phyloP scores from a whole-genome alignment of 306 rosid genomes.

The Phaseolus lunatus region DNA sequence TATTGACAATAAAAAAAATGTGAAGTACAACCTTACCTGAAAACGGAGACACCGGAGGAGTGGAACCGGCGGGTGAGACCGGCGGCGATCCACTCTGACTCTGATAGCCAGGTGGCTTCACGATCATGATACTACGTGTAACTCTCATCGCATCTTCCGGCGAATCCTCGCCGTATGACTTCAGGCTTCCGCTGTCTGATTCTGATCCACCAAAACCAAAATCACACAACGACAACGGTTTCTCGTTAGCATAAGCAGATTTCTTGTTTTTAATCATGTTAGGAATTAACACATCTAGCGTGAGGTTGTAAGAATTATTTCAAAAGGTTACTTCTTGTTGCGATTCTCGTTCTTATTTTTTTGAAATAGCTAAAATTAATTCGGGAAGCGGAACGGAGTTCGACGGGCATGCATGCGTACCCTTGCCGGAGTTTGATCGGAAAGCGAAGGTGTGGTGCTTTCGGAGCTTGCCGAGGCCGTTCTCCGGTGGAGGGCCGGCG shows the following conservation, averaged over 20 bases:
- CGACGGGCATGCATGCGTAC: constrained; percentile 57
- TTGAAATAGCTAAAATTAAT: background rate
- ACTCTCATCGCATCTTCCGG: constrained; percentile 61
- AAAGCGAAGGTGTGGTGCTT: constrained; percentile 57
- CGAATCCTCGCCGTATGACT: constrained; percentile 59
- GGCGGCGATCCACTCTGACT: constrained; percentile 78
- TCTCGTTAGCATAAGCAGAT: background rate
- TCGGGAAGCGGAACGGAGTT: background rate
- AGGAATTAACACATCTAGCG: background rate
- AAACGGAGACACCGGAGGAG: constrained; percentile 87
- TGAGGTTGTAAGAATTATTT: background rate
- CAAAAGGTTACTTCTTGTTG: no score
- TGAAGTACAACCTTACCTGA: constrained; percentile 65
- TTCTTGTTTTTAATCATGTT: background rate
- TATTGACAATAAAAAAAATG: no score
- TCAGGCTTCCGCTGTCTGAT: constrained; percentile 56
- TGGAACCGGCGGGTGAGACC: constrained; percentile 83
- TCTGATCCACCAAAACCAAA: constrained; percentile 52
- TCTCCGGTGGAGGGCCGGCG: constrained; percentile 89
- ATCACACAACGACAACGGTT: constrained; percentile 1
- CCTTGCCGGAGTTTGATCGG: constrained; percentile 66
- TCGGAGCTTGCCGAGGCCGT: constrained; percentile 88
- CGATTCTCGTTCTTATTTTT: background rate
- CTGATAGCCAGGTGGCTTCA: constrained; percentile 78
- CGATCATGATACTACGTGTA: constrained; percentile 89